Base-by-base conservation (phyloP, 306 rosid species). In the Cucumis cinereus region DNA sequence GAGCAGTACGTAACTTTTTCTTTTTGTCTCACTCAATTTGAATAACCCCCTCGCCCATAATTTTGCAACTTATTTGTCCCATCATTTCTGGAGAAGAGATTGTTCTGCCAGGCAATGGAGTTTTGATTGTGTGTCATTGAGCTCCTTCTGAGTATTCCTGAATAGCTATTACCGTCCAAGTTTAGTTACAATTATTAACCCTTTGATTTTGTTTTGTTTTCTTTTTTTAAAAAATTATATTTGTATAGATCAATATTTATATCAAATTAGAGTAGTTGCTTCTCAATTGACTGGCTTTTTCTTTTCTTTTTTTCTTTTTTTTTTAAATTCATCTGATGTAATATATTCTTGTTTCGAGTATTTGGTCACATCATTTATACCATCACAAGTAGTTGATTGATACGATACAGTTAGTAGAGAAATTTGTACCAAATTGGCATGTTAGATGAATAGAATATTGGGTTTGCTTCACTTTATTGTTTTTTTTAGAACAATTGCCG, bases 81-180 rank as follows among this genome's bases (percentile, higher is more conserved):
- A 47, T 71, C 28, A 28, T 49, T 73, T 73, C 43, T 49, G 61
- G 77, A 72, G 11, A 72, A 26, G 74, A 43, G 74, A 72, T 50
- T 28, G 28, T 4, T 52, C 62, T 52, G 35, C 50, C 77, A 19
- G 77, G 50, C 20, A 53, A 35, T 73, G 64, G 33, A 73, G 64
- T 73, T 73, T 73, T 73, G 64, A 73, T 54, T 30, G n/a, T 28
- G 77, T 73, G 76, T 71, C 40, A 28, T 16, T 15, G 4, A 71
- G 19, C 16, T 23, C 38, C 57, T 70, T 26, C 47, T 24, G 60
- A 72, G 28, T 72, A 38, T 72, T 22, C 50, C 8, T 52, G 33
- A 33, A 30, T 35, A 40, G 24, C 60, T 33, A 74, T 19, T 19
- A 33, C 50, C n/a, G 64, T 73, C 20, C 33, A 30, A n/a, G 23